These are phyloP conservation scores for Lupinus albus DNA, from an alignment of 306 rosid species.

Conservation along the genomic window DNA sequence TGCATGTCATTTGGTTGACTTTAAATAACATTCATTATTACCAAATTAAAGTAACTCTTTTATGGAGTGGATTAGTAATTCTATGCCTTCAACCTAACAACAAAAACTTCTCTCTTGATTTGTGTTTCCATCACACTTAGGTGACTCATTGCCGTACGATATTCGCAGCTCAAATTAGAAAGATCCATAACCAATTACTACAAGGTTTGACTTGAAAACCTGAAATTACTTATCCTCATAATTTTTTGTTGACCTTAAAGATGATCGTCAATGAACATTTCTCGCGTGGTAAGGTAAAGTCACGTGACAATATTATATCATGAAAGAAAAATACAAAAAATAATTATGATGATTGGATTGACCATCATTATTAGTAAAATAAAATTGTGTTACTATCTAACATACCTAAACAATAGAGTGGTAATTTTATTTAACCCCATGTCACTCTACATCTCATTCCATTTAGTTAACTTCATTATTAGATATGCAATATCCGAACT, in stretches of 20 bases:
- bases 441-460: no score
- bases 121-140: neutral
- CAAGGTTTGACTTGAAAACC: conserved; percentile 13
- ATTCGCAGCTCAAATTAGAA: conserved; percentile 27
- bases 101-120: conserved; percentile 4
- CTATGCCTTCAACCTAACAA: conserved; percentile 12
- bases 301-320: no score
- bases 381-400: no score
- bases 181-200: neutral
- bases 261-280: neutral
- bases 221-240: conserved; percentile 16
- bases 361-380: no score
- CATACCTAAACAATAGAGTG: no score
- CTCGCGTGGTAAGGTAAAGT: no score
- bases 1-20: conserved; percentile 16
- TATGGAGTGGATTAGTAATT: conserved; percentile 8
- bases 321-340: no score
- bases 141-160: conserved; percentile 11
- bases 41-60: neutral
- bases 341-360: no score
- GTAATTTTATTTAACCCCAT: no score
- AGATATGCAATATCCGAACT: no score
- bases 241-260: neutral
- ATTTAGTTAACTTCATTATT: no score
- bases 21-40: neutral